Conservation (phyloP, 306 rosid genomes). For the Abrus precatorius region DNA sequence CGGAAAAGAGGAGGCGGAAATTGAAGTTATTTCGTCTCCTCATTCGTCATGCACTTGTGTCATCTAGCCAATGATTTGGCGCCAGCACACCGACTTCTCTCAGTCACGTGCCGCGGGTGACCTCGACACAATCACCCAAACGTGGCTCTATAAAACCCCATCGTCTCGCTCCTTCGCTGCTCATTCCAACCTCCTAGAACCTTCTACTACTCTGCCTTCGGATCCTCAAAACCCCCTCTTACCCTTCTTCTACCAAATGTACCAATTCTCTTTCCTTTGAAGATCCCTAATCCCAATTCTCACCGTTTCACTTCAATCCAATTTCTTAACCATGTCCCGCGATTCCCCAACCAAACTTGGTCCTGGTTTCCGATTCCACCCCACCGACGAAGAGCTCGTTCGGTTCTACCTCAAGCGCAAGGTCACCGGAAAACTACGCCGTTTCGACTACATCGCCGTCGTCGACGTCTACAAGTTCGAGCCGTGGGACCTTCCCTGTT, state of each 20-base stretch:
- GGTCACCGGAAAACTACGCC: conserved; percentile 61
- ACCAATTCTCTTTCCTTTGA: no score
- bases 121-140: not conserved
- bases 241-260: no score
- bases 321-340: conserved; percentile 52
- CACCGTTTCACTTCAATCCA: not conserved
- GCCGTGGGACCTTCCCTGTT: conserved; percentile 97
- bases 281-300: not conserved
- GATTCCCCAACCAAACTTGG: conserved; percentile 56
- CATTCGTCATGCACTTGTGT: no score
- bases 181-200: conserved; percentile 4
- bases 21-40: no score
- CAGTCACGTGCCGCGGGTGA: not conserved
- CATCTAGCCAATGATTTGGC: no score
- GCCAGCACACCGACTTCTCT: no score
- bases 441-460: conserved; percentile 67
- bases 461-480: conserved; percentile 82
- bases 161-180: not conserved
- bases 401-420: conserved; percentile 78
- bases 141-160: not conserved
- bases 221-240: not conserved
- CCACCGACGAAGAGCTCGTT: conserved; percentile 90
- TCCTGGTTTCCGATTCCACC: conserved; percentile 97
- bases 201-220: not conserved
- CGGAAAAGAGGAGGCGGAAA: no score